These are phyloP conservation scores for Dictyostelium purpureum DNA, from an alignment of 78 protist species.

Conservation along the genomic window DNA sequence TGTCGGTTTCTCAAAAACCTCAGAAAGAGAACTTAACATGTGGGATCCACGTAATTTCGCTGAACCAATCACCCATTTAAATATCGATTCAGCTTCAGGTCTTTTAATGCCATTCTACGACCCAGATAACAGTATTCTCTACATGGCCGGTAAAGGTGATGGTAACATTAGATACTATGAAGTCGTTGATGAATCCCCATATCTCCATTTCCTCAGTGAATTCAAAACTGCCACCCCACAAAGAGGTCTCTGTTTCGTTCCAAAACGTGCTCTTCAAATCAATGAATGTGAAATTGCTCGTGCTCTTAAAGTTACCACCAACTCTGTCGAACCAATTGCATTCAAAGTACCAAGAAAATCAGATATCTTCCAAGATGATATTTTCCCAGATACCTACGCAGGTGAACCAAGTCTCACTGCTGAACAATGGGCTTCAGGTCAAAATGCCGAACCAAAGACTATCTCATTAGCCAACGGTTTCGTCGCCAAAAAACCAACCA, in stretches of 20 bases:
- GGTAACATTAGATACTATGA: constrained; percentile 98
- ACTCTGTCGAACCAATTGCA: constrained; percentile 91
- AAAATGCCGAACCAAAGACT: constrained; percentile 85
- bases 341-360: constrained; percentile 95
- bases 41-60: constrained; percentile 74
- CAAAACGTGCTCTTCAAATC: constrained; percentile 92
- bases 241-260: constrained; percentile 91
- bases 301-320: constrained; percentile 87
- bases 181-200: constrained; percentile 88
- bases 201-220: constrained; percentile 86
- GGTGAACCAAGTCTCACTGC: constrained; percentile 90
- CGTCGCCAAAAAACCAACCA: constrained; percentile 55
- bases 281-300: constrained; percentile 91
- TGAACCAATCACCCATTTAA: constrained; percentile 63
- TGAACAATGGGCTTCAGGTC: constrained; percentile 91
- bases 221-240: constrained; percentile 91
- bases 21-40: constrained; percentile 92
- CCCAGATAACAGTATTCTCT: constrained; percentile 89
- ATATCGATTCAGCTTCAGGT: constrained; percentile 92
- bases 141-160: constrained; percentile 98
- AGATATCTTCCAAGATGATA: constrained; percentile 95
- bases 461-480: constrained; percentile 87
- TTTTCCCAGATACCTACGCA: constrained; percentile 93
- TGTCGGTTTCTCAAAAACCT: constrained; percentile 91
- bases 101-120: constrained; percentile 95